These are phyloP conservation scores for Metrosideros polymorpha DNA, from an alignment of 441 rosid genomes.

Conservation along the genomic window DNA sequence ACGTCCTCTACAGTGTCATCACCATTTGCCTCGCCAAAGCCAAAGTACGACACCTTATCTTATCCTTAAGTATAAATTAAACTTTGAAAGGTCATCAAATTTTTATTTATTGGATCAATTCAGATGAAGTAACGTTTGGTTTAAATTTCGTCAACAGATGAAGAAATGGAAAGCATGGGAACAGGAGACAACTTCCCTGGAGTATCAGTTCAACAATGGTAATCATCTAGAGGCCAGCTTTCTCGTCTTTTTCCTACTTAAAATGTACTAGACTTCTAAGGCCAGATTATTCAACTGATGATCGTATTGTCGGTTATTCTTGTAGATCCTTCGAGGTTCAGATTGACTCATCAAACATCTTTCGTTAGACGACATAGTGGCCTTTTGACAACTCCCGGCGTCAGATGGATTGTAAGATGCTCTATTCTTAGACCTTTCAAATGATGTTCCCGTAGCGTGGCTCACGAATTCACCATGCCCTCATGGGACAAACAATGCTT, in stretches of 20 bases:
- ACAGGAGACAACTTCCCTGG: constrained; percentile 17
- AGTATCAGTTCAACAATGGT: constrained; percentile 20
- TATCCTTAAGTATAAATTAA: neutral
- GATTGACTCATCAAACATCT: constrained; percentile 20
- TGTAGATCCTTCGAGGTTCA: constrained; percentile 24
- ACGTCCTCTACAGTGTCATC: constrained; percentile 17
- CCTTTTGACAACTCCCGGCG: constrained; percentile 7
- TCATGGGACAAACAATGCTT: neutral
- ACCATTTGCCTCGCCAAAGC: constrained; percentile 25
- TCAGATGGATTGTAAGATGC: constrained; percentile 25
- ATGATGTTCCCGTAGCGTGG: neutral
- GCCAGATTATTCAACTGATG: neutral
- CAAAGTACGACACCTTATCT: constrained; percentile 8
- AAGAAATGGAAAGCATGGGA: constrained; percentile 22
- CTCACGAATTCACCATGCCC: neutral
- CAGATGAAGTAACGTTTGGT: neutral
- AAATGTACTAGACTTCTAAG: neutral
- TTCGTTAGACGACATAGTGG: constrained; percentile 22
- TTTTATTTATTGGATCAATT: neutral
- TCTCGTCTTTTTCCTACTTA: neutral
- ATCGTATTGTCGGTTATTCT: neutral
- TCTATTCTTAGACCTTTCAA: neutral
- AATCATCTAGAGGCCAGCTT: neutral
- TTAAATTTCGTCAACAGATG: constrained; percentile 1
- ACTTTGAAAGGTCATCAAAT: neutral